phyloP scores from a whole-genome alignment of 495 filamentous ascomycete genomes.

The Lophiostoma macrostomum region DNA sequence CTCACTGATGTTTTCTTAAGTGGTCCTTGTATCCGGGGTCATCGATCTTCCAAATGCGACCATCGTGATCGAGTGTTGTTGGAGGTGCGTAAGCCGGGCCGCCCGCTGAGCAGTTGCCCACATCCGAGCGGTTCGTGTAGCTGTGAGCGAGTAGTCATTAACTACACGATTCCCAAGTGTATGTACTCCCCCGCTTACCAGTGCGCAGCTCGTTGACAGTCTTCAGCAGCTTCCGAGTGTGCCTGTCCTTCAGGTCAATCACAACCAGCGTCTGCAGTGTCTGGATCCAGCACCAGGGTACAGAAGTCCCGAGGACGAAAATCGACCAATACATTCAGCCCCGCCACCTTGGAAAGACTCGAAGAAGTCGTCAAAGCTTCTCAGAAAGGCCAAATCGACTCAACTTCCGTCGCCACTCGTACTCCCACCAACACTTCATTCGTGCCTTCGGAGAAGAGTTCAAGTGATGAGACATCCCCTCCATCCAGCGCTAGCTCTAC shows the following conservation, averaged over 20 bases:
- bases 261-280: not conserved
- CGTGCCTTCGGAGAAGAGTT: constrained; percentile 17
- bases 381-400: constrained; percentile 12
- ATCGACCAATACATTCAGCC: constrained; percentile 14
- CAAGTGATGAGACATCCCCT: constrained; percentile 27
- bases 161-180: constrained; percentile 36
- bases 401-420: constrained; percentile 11
- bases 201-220: constrained; percentile 1
- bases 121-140: constrained; percentile 63
- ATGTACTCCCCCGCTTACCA: not conserved
- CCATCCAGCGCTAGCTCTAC: constrained; percentile 32
- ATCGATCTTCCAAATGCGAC: constrained; percentile 79
- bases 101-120: constrained; percentile 73
- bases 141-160: constrained; percentile 54
- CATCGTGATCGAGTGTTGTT: constrained; percentile 73
- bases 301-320: constrained; percentile 26
- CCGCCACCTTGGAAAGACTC: constrained; percentile 15
- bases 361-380: constrained; percentile 27
- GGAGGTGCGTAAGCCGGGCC: constrained; percentile 75
- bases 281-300: constrained; percentile 12
- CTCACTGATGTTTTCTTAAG: too few species aligned
- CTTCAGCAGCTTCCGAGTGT: constrained; percentile 22
- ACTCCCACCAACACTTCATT: constrained; percentile 20
- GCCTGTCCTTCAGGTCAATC: constrained; percentile 17
- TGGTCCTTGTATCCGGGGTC: constrained; percentile 80